Percentiles rank a stretch among this genome's conserved stretches.
These are phyloP conservation scores for Chrysanthemum makinoi DNA, from an alignment of 129 eudicot genomes.

Conservation along the genomic window DNA sequence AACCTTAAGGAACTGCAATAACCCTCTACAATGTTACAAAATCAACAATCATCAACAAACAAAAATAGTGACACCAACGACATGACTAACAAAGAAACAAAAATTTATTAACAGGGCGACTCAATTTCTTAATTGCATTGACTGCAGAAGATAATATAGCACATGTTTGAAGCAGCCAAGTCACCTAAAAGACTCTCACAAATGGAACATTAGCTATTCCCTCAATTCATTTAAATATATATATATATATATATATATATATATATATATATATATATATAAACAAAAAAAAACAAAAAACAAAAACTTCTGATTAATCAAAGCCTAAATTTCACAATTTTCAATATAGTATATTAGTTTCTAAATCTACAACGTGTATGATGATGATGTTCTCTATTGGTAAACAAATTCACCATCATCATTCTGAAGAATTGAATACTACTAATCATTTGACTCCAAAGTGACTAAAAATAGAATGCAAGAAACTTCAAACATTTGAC, in stretches of 20 bases:
- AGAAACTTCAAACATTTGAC: not conserved
- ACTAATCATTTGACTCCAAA: conserved; percentile 3
- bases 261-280: too few species aligned
- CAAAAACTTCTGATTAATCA: too few species aligned
- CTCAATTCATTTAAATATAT: not conserved
- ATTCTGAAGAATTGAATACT: not conserved
- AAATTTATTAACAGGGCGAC: not conserved
- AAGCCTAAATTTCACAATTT: too few species aligned
- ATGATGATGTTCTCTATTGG: not conserved
- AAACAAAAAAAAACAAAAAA: too few species aligned
- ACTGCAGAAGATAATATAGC: too few species aligned
- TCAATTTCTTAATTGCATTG: not conserved
- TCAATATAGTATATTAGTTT: not conserved
- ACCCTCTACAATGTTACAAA: too few species aligned
- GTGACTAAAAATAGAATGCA: conserved; percentile 12
- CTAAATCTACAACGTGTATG: not conserved
- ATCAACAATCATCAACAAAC: not conserved
- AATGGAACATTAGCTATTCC: not conserved
- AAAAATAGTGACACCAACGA: conserved; percentile 1
- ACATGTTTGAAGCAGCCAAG: too few species aligned
- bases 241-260: too few species aligned
- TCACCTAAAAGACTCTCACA: too few species aligned
- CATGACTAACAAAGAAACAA: not conserved
- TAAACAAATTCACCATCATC: not conserved
- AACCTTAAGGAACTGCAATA: not conserved